These are phyloP conservation scores for Raddia distichophylla DNA, from an alignment of 176 grass and related monocot genomes.

Conservation along the genomic window DNA sequence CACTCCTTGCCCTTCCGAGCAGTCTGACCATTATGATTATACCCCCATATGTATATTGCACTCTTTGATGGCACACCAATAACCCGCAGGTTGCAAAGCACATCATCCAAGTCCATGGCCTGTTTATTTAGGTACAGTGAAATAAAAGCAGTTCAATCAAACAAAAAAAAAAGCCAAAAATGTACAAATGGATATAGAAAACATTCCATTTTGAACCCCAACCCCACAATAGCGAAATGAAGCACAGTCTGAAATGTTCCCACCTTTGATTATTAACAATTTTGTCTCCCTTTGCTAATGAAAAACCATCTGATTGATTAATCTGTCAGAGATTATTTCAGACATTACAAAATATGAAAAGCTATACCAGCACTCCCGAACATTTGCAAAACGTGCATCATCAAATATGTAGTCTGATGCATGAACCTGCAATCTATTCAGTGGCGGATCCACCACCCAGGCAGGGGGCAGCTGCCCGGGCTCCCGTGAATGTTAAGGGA, in stretches of 20 bases:
- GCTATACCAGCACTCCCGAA: too few relatives aligned
- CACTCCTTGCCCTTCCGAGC: conserved; percentile 68
- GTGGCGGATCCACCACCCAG: too few relatives aligned
- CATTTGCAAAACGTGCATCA: background rate
- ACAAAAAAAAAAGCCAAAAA: conserved; percentile 9
- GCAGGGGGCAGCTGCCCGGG: too few relatives aligned
- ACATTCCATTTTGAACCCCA: background rate
- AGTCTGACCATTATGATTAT: conserved; percentile 91
- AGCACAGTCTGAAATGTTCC: background rate
- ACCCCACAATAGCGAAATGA: background rate
- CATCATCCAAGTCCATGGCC: conserved; percentile 70
- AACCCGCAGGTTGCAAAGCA: conserved; percentile 48
- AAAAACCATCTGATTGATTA: too few relatives aligned
- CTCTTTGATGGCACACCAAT: conserved; percentile 63
- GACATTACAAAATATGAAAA: too few relatives aligned
- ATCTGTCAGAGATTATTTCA: too few relatives aligned
- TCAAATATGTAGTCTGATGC: background rate
- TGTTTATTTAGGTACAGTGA: conserved; percentile 26
- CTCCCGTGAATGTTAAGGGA: too few relatives aligned
- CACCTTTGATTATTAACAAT: conserved; percentile 18
- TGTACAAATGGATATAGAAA: background rate
- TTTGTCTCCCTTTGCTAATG: background rate
- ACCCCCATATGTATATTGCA: conserved; percentile 94
- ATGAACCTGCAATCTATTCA: too few relatives aligned
- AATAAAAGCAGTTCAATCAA: background rate